A percentile compares a stretch with the other conserved stretches of the same genome.
Evolutionary conservation across 2,329 filamentous ascomycete species (phyloP).

Genomic region (Venturia pyrina): DNA sequence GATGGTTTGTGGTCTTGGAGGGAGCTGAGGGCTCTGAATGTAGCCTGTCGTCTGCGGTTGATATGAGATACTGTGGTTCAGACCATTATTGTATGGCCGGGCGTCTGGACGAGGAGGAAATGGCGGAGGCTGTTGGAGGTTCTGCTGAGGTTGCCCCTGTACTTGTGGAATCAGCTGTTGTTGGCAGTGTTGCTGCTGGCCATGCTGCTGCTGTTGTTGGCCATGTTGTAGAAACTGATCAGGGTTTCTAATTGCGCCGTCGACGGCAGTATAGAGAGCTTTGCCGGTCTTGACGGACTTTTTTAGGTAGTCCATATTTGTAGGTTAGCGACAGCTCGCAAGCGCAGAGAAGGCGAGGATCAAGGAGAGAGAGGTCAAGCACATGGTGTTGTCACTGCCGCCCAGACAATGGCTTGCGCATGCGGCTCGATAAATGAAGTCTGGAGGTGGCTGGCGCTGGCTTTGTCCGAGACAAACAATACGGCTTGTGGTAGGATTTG

Average conservation of each 20-base stretch:
- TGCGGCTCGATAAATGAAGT: neutral
- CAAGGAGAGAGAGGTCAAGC: neutral
- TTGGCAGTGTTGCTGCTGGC: neutral
- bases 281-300: slow-evolving; percentile 3
- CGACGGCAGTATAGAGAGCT: slow-evolving; percentile 1
- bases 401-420: neutral
- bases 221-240: neutral
- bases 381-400: neutral
- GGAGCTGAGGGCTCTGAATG: neutral
- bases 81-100: neutral
- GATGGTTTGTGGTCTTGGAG: neutral
- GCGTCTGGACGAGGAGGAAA: neutral
- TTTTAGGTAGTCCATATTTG: neutral
- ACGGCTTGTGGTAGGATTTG: neutral
- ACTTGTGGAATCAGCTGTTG: neutral
- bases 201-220: slow-evolving; percentile 3
- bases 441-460: neutral
- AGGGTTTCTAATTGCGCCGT: slow-evolving; percentile 3
- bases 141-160: neutral
- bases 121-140: neutral
- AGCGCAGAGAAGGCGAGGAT: neutral
- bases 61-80: neutral
- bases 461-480: neutral
- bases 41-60: neutral
- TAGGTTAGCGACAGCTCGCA: neutral